phyloP scores from a whole-genome alignment of 371 early-diverging fungal genomes.

The Rhizopus stolonifer region DNA sequence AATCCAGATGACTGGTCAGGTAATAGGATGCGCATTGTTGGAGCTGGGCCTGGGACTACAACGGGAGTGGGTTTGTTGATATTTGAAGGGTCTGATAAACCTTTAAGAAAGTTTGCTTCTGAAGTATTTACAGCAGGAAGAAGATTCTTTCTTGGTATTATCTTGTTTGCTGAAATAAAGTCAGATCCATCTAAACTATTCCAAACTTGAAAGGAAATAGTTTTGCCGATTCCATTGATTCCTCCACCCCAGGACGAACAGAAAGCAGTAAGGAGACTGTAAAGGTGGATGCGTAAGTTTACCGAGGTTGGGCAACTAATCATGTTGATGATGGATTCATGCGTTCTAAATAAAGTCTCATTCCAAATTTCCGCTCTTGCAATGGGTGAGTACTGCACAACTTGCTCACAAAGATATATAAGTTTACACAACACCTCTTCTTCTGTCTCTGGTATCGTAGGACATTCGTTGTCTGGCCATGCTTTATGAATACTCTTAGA shows the following conservation, averaged over 20 bases:
- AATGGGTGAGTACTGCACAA: constrained; percentile 24
- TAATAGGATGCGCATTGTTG: neutral
- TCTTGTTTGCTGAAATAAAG: constrained; percentile 24
- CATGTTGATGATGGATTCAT: constrained; percentile 24
- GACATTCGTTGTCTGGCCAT: constrained; percentile 8
- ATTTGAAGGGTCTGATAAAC: neutral
- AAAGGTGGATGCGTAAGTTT: constrained; percentile 23
- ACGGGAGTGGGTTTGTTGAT: neutral
- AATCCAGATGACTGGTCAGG: constrained; percentile 22
- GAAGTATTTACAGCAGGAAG: neutral
- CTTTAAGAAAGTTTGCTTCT: neutral
- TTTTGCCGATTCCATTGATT: constrained; percentile 19
- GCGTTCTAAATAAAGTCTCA: constrained; percentile 6
- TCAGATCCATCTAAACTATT: constrained; percentile 25
- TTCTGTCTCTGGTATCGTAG: constrained; percentile 18
- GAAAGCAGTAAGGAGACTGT: constrained; percentile 27
- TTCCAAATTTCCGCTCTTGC: constrained; percentile 23
- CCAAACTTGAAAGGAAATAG: constrained; percentile 29
- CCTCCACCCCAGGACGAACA: constrained; percentile 38
- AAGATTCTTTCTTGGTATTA: neutral
- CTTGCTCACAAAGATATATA: constrained; percentile 31
- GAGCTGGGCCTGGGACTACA: neutral
- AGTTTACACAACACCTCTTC: constrained; percentile 23
- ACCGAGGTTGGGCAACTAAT: constrained; percentile 27
- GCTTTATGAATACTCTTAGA: neutral